Conservation (phyloP, 257 asterid species). For the Plantago ovata region DNA sequence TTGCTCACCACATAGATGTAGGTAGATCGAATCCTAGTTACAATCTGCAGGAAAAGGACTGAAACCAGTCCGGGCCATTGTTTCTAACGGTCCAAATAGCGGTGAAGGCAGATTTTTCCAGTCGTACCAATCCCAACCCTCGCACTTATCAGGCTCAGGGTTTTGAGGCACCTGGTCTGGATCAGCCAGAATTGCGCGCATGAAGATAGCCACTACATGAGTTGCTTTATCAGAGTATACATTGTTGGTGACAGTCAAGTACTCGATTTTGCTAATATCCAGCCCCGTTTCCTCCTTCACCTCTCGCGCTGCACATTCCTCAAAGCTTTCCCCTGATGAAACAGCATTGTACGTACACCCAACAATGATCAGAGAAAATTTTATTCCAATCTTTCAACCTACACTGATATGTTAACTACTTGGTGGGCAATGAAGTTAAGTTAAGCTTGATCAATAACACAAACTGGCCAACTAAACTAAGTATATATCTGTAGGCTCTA, state of each 20-base stretch:
- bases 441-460: no score
- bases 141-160: slow-evolving; percentile 57
- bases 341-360: no score
- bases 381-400: no score
- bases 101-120: slow-evolving; percentile 52
- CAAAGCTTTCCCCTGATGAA: slow-evolving; percentile 52
- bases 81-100: slow-evolving; percentile 33
- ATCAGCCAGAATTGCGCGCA: slow-evolving; percentile 42
- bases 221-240: slow-evolving; percentile 23
- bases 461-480: no score
- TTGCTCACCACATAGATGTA: not conserved
- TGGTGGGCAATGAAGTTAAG: no score
- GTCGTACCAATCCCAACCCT: slow-evolving; percentile 65
- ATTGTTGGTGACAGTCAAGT: slow-evolving; percentile 39
- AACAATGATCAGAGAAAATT: no score
- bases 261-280: slow-evolving; percentile 31
- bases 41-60: slow-evolving; percentile 29
- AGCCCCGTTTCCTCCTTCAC: slow-evolving; percentile 63
- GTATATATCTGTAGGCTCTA: no score
- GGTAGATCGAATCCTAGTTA: not conserved
- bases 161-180: slow-evolving; percentile 31
- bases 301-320: slow-evolving; percentile 55
- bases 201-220: slow-evolving; percentile 40
- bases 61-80: slow-evolving; percentile 28
- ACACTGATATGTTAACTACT: no score